Evolutionary conservation across 163 green algal species (phyloP).

Genomic region (Coccomyxa subellipsoidea): DNA sequence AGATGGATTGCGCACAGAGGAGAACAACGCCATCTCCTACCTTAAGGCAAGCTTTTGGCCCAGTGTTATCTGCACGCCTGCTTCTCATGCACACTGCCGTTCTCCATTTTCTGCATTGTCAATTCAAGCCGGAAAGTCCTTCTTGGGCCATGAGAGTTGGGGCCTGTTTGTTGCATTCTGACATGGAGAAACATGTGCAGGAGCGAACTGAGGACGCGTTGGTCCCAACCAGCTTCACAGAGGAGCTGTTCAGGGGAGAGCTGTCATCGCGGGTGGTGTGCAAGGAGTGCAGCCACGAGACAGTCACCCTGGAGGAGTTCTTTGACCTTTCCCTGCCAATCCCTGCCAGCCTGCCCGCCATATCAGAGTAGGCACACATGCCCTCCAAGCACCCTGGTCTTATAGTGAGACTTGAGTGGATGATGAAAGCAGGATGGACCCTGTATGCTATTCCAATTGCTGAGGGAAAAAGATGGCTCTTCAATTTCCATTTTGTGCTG

Average conservation of each 20-base stretch:
- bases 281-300: conserved; percentile 17
- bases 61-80: no score
- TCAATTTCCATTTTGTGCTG: no score
- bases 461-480: no score
- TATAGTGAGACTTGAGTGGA: no score
- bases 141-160: no score
- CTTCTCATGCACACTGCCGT: no score
- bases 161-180: neutral
- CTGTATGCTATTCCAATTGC: no score
- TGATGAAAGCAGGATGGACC: no score
- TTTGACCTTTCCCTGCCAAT: conserved; percentile 33
- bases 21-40: conserved; percentile 19
- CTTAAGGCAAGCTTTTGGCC: neutral
- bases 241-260: conserved; percentile 29
- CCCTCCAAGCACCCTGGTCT: no score
- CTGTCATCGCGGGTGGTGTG: conserved; percentile 28
- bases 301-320: conserved; percentile 26
- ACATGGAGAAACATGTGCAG: neutral
- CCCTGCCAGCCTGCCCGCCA: neutral
- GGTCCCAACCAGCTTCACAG: conserved; percentile 1
- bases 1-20: conserved; percentile 40
- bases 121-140: no score
- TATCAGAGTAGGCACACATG: neutral
- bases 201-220: neutral
- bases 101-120: no score